Evolutionary conservation across 2,329 filamentous ascomycete genomes (phyloP), one percentile per base, ranked within the genome.

Genomic region (Xylariaceae sp.): DNA sequence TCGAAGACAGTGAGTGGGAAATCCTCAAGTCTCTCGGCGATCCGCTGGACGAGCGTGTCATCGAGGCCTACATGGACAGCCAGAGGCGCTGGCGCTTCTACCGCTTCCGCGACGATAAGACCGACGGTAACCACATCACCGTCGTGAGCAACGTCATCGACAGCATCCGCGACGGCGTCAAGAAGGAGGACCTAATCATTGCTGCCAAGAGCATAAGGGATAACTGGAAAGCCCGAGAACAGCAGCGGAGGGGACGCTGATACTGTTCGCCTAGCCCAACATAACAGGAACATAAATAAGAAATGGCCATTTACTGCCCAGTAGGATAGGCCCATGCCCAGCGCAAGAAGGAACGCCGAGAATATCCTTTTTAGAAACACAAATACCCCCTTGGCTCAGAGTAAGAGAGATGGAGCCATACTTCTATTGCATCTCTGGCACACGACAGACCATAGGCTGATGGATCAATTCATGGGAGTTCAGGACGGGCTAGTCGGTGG

Each of bases 31-130:
- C 76, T 2, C 76, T 93, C 49, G 78, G 83, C 29, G 84, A 93
- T 65, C 89, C 91, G 14, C 79, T 98, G n/a, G 86, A 96, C 69
- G 89, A 94, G 61, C 83, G 90, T 48, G 90, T 99, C 58, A 89
- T 98, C 52, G 95, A 99, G 76, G 97, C 92, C 72, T 92, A 87
- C 69, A 86, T 92, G 75, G 92, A 96, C 69, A 79, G 85, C 1
- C 74, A 87, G 55, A 84, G 84, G 16, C 80, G 87, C 19, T 99
- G 95, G 95, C 86, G 92, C 56, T 91, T 91, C 73, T 88, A 95
- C 66, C 87, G 93, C 26, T 94, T 97, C 74, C 84, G 95, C 49
- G 93, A 98, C 69, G 95, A 99, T 75, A 99, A 99, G 77, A 79
- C 81, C 24, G 89, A 96, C 65, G 92, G 91, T 0, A 99, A 99